Percentiles rank a stretch among this genome's conserved stretches.
Conservation (phyloP, 2,329 filamentous ascomycete species). For the Beauveria brongniartii region DNA sequence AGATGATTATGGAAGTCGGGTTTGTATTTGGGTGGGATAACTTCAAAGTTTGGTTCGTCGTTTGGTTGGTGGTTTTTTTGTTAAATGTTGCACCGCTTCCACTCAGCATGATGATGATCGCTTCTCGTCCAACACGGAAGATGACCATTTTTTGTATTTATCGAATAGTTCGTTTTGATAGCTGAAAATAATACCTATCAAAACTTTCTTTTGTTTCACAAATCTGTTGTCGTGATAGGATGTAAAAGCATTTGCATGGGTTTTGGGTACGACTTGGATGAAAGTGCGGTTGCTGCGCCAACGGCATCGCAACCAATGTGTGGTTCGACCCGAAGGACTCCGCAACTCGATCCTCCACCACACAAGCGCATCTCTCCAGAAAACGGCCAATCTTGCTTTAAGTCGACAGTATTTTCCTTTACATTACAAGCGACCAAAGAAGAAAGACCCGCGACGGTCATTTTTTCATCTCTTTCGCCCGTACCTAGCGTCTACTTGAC, state of each 20-base stretch:
- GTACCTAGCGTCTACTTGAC: neutral
- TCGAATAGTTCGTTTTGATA: too few relatives aligned
- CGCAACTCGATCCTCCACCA: constrained; percentile 4
- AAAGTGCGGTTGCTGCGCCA: neutral
- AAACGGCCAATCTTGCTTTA: neutral
- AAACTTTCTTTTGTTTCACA: too few relatives aligned
- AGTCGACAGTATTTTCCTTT: neutral
- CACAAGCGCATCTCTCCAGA: neutral
- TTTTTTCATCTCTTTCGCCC: neutral
- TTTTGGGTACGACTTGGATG: neutral
- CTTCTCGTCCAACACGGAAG: too few relatives aligned
- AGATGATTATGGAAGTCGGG: neutral
- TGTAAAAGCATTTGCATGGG: neutral
- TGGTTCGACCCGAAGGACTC: neutral
- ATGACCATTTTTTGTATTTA: too few relatives aligned
- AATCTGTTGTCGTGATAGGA: too few relatives aligned
- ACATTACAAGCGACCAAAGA: neutral
- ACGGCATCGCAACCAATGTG: constrained; percentile 3
- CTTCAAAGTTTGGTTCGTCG: too few relatives aligned
- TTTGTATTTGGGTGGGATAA: neutral
- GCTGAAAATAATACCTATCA: too few relatives aligned
- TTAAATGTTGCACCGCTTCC: too few relatives aligned
- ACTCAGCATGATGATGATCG: too few relatives aligned
- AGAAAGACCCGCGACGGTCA: neutral
- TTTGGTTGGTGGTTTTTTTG: too few relatives aligned